A percentile compares a stretch with the other conserved stretches of the same genome.
phyloP scores from a whole-genome alignment of 768 basidiomycete species.

The Pulveroboletus frians region DNA sequence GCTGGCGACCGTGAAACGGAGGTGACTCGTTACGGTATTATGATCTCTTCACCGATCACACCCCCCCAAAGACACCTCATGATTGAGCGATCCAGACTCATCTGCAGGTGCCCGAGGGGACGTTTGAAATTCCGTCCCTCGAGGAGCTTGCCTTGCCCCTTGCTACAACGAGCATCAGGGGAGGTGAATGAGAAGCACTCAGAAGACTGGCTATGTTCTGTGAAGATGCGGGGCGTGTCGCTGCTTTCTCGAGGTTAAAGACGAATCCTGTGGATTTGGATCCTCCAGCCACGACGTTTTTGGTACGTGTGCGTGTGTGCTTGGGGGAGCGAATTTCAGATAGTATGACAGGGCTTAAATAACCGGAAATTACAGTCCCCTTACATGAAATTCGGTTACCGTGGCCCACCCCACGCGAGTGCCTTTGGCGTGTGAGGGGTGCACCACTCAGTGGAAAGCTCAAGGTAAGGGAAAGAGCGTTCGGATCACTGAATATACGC shows the following conservation, averaged over 20 bases:
- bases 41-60: conserved; percentile 15
- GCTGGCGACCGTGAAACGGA: conserved; percentile 13
- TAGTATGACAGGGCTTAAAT: conserved; percentile 5
- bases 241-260: conserved; percentile 14
- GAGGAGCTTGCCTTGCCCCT: conserved; percentile 14
- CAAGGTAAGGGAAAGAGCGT: not conserved
- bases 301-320: conserved; percentile 11
- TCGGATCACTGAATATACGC: conserved; percentile 12
- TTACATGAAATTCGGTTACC: conserved; percentile 19
- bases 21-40: conserved; percentile 13
- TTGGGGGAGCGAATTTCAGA: conserved; percentile 7
- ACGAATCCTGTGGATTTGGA: conserved; percentile 12
- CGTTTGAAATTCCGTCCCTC: conserved; percentile 23
- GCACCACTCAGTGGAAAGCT: conserved; percentile 4
- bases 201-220: conserved; percentile 16
- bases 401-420: conserved; percentile 18
- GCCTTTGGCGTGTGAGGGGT: conserved; percentile 12
- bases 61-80: conserved; percentile 4
- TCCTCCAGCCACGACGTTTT: conserved; percentile 20
- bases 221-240: conserved; percentile 11
- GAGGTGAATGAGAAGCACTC: conserved; percentile 23
- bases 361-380: conserved; percentile 20
- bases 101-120: conserved; percentile 14
- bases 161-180: conserved; percentile 28
- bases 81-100: conserved; percentile 15